These are phyloP conservation scores for Eremothecium gossypii DNA, from an alignment of 1,139 yeast species.

Conservation along the genomic window DNA sequence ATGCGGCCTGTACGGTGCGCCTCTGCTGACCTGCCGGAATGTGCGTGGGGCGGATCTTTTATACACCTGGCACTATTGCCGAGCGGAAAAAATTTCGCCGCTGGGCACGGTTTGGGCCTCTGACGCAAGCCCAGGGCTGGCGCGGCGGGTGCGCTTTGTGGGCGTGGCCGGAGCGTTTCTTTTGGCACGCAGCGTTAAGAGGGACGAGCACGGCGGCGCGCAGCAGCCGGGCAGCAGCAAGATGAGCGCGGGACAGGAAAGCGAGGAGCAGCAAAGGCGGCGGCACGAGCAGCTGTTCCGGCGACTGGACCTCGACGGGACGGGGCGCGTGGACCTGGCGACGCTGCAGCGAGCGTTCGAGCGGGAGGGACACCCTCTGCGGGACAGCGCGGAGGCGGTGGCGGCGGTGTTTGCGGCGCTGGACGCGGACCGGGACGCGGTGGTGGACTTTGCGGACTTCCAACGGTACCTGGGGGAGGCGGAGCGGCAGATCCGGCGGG, in stretches of 20 bases:
- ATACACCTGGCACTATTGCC: no score
- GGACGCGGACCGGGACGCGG: slow-evolving; percentile 48
- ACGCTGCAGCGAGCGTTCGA: slow-evolving; percentile 50
- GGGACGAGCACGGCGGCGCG: no score
- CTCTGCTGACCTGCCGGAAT: no score
- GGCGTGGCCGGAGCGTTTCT: no score
- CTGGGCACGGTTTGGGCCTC: no score
- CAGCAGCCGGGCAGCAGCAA: no score
- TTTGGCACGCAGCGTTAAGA: no score
- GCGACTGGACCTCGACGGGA: slow-evolving; percentile 42
- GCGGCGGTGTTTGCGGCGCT: slow-evolving; percentile 46
- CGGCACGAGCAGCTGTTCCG: slow-evolving; percentile 30
- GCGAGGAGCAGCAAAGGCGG: slow-evolving; percentile 14
- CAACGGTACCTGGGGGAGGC: slow-evolving; percentile 50
- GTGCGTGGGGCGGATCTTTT: no score
- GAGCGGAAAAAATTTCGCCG: no score
- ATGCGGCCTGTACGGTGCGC: no score
- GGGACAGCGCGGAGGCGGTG: slow-evolving; percentile 53
- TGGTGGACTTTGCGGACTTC: slow-evolving; percentile 54
- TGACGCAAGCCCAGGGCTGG: no score
- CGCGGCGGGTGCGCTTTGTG: no score
- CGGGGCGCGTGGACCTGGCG: slow-evolving; percentile 47
- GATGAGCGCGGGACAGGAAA: slow-evolving; percentile 10
- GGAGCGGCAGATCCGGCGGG: slow-evolving; percentile 59
- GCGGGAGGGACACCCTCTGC: slow-evolving; percentile 54